Evolutionary conservation across 2,329 filamentous ascomycete species (phyloP), one percentile per base, ranked within the genome.

Genomic region (Fusarium sp.): DNA sequence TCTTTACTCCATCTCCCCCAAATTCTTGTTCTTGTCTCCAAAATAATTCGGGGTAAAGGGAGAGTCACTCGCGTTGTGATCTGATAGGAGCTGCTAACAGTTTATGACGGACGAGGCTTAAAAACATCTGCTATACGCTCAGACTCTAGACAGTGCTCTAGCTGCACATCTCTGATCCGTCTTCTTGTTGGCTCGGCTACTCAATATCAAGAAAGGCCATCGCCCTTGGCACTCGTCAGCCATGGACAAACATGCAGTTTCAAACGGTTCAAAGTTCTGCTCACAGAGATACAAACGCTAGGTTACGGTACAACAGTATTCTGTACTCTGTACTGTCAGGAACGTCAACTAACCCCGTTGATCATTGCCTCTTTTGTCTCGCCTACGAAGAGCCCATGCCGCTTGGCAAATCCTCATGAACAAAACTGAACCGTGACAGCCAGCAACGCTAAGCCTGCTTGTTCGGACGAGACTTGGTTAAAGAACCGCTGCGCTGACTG

Each of bases 31-130:
- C 45, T 49, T 29, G 10, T 48, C 47, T 46, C 43, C 51, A 47
- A 42, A 53, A 36, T 27, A 36, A 21, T 54, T 67, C 55, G 64
- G 66, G 64, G 64, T 57, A 66, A 48, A 35, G 49, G 39, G 17
- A 32, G 41, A 47, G 41, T 23, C 31, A 4, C 38, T 15, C 43
- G 38, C 36, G 21, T 23, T 23, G 21, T 23, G 37, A 23, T 29
- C 33, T 39, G 17, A 57, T 51, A 54, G 46, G 53, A 33, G 50
- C 45, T 44, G 51, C 33, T 53, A 42, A 37, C 35, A 37, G 17
- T 13, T 37, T 21, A 37, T 37, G 19, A 36, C 14, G 17, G 48
- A 21, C 15, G 25, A 25, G 13, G 11, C 33, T n/a, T n/a, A n/a
- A n/a, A 15, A 5, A 5, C 13, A 17, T 17, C 21, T 37, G 17